Conservation (phyloP, 2,329 filamentous ascomycete species). For the Bipolaris sorokiniana region DNA sequence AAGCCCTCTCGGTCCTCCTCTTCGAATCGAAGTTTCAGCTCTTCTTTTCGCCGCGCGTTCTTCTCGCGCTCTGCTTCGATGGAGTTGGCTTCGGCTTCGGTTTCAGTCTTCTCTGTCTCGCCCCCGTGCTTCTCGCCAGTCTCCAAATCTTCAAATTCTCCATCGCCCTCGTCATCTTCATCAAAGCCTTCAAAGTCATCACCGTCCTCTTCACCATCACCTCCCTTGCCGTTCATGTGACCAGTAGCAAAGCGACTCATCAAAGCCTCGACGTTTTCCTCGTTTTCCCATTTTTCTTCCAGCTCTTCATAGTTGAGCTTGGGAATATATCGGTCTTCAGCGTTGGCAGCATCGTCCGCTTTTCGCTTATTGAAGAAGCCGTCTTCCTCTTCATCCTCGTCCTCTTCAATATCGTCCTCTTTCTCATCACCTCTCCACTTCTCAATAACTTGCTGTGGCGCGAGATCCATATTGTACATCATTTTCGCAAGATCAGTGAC, state of each 20-base stretch:
- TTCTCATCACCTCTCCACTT: conserved; percentile 77
- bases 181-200: conserved; percentile 65
- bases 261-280: conserved; percentile 76
- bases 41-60: conserved; percentile 92
- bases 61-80: conserved; percentile 89
- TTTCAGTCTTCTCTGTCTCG: conserved; percentile 49
- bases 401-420: conserved; percentile 58
- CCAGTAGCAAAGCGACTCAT: conserved; percentile 77
- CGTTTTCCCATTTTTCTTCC: conserved; percentile 82
- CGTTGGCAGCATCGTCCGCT: conserved; percentile 54
- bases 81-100: conserved; percentile 55
- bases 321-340: conserved; percentile 81
- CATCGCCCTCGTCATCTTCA: conserved; percentile 71
- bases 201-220: conserved; percentile 51
- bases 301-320: conserved; percentile 79
- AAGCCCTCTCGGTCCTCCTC: conserved; percentile 98
- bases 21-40: conserved; percentile 91
- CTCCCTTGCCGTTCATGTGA: conserved; percentile 58
- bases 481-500: conserved; percentile 82
- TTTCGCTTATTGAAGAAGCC: conserved; percentile 67
- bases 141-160: conserved; percentile 85
- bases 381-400: conserved; percentile 68
- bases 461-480: conserved; percentile 84
- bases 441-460: conserved; percentile 74
- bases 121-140: conserved; percentile 67